Base-by-base conservation (phyloP, 2,329 filamentous ascomycete genomes). In the Fusarium anguioides region DNA sequence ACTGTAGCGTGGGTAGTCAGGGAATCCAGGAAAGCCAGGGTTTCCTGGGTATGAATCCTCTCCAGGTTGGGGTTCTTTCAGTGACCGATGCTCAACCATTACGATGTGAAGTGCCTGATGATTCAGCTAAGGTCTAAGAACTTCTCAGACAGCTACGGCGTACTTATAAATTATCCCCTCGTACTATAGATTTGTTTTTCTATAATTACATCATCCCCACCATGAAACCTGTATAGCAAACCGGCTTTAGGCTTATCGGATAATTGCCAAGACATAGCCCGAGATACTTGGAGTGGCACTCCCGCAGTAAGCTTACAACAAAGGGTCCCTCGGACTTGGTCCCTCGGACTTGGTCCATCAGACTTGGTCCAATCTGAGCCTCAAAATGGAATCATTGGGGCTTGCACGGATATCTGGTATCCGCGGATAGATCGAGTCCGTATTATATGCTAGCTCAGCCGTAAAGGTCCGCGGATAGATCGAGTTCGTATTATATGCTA, bases 11-110 rank as follows among this genome's bases (percentile, higher is more conserved):
- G 53, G 52, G 5, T 45, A 58, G 9, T 58, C 54, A 8, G 48
- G 48, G 3, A 58, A 54, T 3, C 53, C 53, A 6, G 53, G 53
- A 12, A 56, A 56, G 1, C 53, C 53, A 2, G 53, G 53, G 6
- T 56, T 42, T 0, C 53, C 53, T 11, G 53, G 53, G 6, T 56
- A 56, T 0, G 29, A 36, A 18, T 15, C 17, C 5, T 56, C 29
- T 7, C 23, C 53, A 5, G 37, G 53, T 6, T 56, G 33, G 8
- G 35, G 49, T 6, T 24, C 41, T 4, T 27, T 55, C 49, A 55
- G 55, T 5, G 47, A 18, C 15, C 20, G 8, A 21, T 31, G 41
- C 21, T 59, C 55, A 17, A 50, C 26, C 50, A 47, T 59, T 18
- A 10, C 14, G 5, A 17, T 17, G 29, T 33, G 29, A 33, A n/a